Conservation (phyloP, 2,329 filamentous ascomycete genomes). For the Nigrograna mackinnonii region DNA sequence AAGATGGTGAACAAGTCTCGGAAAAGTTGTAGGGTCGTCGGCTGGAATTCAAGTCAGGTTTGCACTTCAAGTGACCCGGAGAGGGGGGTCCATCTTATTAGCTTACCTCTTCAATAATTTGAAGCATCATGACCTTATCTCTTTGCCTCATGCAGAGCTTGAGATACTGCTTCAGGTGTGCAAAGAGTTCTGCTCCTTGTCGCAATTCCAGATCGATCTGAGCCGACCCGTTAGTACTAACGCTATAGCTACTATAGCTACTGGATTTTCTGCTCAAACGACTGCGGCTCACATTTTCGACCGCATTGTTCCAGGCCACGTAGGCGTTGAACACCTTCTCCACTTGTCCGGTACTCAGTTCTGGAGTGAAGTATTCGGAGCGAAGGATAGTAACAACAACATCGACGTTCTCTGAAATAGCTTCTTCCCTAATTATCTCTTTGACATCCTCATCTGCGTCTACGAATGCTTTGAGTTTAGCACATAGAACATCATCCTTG, state of each 20-base stretch:
- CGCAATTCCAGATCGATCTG: constrained; percentile 81
- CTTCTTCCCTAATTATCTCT: constrained; percentile 72
- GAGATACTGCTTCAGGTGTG: constrained; percentile 89
- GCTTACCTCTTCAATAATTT: constrained; percentile 80
- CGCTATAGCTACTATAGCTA: constrained; percentile 33
- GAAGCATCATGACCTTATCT: constrained; percentile 97
- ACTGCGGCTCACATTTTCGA: constrained; percentile 68
- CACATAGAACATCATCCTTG: constrained; percentile 75
- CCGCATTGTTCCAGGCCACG: constrained; percentile 91
- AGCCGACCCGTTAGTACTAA: constrained; percentile 22
- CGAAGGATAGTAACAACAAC: constrained; percentile 83
- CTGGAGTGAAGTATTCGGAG: constrained; percentile 74
- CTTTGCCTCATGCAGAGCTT: constrained; percentile 89
- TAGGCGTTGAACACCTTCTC: constrained; percentile 90
- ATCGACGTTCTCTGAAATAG: constrained; percentile 74
- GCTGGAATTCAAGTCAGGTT: constrained; percentile 45
- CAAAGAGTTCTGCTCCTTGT: constrained; percentile 88
- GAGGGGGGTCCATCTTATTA: not conserved
- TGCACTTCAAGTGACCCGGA: not conserved
- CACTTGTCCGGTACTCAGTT: constrained; percentile 74
- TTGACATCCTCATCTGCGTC: constrained; percentile 77
- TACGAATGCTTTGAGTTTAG: constrained; percentile 81
- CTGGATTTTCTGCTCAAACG: constrained; percentile 36
- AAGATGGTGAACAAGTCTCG: constrained; percentile 97
- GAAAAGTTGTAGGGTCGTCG: constrained; percentile 95